Evolutionary conservation across 2,329 filamentous ascomycete species (phyloP), one percentile per base, ranked within the genome.

Genomic region (Tolypocladium inflatum): DNA sequence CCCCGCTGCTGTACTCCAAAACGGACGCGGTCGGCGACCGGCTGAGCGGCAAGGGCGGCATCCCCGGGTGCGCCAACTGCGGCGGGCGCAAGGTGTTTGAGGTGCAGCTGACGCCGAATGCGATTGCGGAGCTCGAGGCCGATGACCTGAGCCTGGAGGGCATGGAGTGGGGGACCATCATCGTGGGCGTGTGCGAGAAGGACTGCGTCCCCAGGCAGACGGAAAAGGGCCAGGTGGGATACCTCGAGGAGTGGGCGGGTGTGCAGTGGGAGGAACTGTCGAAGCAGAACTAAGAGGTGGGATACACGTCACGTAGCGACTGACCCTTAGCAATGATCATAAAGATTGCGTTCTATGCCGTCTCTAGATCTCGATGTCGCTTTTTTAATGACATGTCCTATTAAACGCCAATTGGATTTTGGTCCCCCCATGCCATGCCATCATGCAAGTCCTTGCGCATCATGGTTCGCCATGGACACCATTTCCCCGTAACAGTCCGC

Each of bases 91-190:
- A 93, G 62, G 84, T 88, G 17, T 97, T 97, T 70, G 94, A 99
- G 78, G 79, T 96, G 59, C 94, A 99, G 78, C 77, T 99, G 63
- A 92, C 88, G 64, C 94, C 94, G 45, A 89, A 96, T 69, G 87
- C 91, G 3, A 99, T 99, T 66, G 84, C 85, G 37, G 89, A 95
- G 77, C 77, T 97, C 57, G 94, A 97, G 76, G 86, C 82, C 2
- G 89, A 92, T 48, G 86, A 88, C 58, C 71, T 85, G 64, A 83
- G 82, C 43, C 67, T 87, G 23, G 81, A 96, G 77, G 94, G 92
- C 0, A 99, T 99, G 94, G 94, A 99, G 67, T 99, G 94, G 94
- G 93, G 93, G 0, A 97, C 91, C 0, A 82, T 99, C 10, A 84
- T 99, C 59, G 78, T 97, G 42, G 91, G 85, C 0, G 91, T 95